Evolutionary conservation across 169 alveolate genomes (phyloP).

Genomic region (Plasmodium gallinaceum): DNA sequence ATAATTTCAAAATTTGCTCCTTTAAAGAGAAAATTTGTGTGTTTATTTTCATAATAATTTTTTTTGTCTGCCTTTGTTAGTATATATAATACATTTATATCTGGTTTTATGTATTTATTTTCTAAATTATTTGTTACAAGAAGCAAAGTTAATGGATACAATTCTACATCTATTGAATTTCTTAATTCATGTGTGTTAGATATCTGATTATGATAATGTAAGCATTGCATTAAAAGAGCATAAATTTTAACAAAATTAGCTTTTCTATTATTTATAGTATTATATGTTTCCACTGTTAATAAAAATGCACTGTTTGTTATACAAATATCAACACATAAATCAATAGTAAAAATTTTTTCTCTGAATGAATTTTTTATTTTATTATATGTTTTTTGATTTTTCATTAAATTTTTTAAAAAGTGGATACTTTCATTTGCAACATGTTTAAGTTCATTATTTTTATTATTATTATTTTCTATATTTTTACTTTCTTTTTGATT

Average conservation of each 20-base stretch:
- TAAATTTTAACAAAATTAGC: slow-evolving; percentile 70
- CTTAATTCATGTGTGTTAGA: slow-evolving; percentile 72
- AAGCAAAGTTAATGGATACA: slow-evolving; percentile 66
- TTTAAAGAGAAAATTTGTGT: slow-evolving; percentile 37
- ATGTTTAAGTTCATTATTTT: slow-evolving; percentile 42
- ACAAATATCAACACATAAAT: slow-evolving; percentile 63
- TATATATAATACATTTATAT: slow-evolving; percentile 53
- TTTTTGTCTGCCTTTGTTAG: slow-evolving; percentile 37
- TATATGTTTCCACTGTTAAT: slow-evolving; percentile 47
- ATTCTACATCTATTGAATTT: slow-evolving; percentile 62
- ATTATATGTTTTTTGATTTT: slow-evolving; percentile 69
- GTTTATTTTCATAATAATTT: slow-evolving; percentile 20
- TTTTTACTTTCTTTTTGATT: neutral
- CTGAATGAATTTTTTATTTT: slow-evolving; percentile 74
- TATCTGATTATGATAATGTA: slow-evolving; percentile 76
- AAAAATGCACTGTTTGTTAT: slow-evolving; percentile 64
- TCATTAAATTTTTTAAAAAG: slow-evolving; percentile 66
- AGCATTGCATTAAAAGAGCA: slow-evolving; percentile 71
- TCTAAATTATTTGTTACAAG: slow-evolving; percentile 59
- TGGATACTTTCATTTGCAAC: slow-evolving; percentile 76
- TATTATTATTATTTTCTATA: neutral
- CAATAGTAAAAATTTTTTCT: slow-evolving; percentile 73
- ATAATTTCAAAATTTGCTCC: slow-evolving; percentile 52
- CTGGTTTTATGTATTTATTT: slow-evolving; percentile 66
- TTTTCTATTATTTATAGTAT: slow-evolving; percentile 27